Percentiles rank a stretch among this genome's conserved stretches.
phyloP scores from a whole-genome alignment of 140 eudicot species.

The Stevia rebaudiana region DNA sequence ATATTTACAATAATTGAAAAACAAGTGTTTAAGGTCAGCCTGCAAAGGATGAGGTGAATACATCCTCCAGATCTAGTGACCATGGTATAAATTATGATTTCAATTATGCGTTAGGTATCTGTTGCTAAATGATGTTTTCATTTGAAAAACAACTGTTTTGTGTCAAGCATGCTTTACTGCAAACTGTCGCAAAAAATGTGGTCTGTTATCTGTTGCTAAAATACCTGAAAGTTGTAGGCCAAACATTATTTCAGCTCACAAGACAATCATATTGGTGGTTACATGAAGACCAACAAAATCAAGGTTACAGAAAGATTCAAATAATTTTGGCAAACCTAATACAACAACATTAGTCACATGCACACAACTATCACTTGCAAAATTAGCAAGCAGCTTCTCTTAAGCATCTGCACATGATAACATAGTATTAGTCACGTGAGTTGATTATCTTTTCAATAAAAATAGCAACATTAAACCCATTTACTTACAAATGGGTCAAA shows the following conservation, averaged over 20 bases:
- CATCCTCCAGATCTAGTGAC: neutral
- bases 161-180: neutral
- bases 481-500: neutral
- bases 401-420: constrained; percentile 17
- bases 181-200: neutral
- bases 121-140: neutral
- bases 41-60: no score
- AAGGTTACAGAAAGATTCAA: constrained; percentile 4
- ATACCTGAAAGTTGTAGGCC: neutral
- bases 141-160: neutral
- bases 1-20: no score
- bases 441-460: neutral
- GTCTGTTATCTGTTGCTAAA: neutral
- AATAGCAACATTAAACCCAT: neutral
- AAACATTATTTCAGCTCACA: constrained; percentile 6
- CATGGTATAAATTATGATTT: no score
- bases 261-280: constrained; percentile 9
- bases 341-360: constrained; percentile 7
- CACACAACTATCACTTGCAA: neutral
- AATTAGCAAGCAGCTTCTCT: neutral
- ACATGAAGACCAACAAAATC: neutral
- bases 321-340: constrained; percentile 1
- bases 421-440: neutral
- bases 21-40: no score
- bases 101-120: no score